Evolutionary conservation across 2,329 filamentous ascomycete species (phyloP).

Genomic region (Acrocalymma vagum): DNA sequence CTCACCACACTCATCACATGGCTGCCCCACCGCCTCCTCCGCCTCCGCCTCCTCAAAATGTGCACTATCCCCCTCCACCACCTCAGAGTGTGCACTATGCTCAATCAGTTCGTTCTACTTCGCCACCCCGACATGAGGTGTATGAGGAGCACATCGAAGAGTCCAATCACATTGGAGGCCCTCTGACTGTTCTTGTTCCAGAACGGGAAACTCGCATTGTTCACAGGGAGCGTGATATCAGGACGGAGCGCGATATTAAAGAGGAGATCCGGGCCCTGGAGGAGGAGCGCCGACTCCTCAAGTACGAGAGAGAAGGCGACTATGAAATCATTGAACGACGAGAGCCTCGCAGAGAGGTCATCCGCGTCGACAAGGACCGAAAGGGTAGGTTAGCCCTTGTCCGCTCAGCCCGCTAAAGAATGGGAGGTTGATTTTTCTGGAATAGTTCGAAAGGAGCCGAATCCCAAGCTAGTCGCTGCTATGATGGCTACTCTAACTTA

Average conservation of each 20-base stretch:
- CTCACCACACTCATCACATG: constrained; percentile 13
- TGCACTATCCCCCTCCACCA: constrained; percentile 29
- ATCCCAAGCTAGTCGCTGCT: constrained; percentile 54
- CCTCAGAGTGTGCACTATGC: constrained; percentile 35
- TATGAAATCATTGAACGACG: constrained; percentile 70
- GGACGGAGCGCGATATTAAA: constrained; percentile 70
- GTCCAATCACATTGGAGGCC: constrained; percentile 56
- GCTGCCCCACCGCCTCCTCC: constrained; percentile 17
- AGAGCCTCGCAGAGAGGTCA: constrained; percentile 61
- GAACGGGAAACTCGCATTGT: constrained; percentile 38
- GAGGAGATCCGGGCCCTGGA: constrained; percentile 78
- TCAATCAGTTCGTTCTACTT: constrained; percentile 41
- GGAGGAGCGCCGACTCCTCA: constrained; percentile 67
- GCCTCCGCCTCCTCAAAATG: constrained; percentile 11
- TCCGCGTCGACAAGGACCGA: constrained; percentile 85
- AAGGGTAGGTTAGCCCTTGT: constrained; percentile 95
- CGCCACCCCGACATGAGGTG: constrained; percentile 42
- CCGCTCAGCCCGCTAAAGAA: constrained; percentile 70
- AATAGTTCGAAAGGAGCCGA: constrained; percentile 47
- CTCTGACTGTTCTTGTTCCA: constrained; percentile 59
- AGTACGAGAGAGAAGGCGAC: constrained; percentile 65
- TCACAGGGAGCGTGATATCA: constrained; percentile 27
- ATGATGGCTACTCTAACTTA: constrained; percentile 54
- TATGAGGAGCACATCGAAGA: constrained; percentile 55
- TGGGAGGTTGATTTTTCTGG: constrained; percentile 45